Evolutionary conservation across 208 protist genomes (phyloP).

Genomic region (Borovskyia barvae): DNA sequence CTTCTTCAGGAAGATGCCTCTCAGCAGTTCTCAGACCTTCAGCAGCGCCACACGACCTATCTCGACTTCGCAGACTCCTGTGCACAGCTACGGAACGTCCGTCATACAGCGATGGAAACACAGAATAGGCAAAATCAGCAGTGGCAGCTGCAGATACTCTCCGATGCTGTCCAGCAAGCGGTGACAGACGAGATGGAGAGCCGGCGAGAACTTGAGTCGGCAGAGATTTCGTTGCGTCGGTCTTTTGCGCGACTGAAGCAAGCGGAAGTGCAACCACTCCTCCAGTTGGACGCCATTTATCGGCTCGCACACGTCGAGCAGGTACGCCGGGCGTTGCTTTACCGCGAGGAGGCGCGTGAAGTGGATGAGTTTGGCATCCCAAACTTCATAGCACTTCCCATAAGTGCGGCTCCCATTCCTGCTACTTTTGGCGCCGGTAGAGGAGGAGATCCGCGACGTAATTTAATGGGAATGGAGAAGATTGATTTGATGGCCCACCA

Average conservation of each 20-base stretch:
- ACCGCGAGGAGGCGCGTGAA: slow-evolving; percentile 35
- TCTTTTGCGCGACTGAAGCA: slow-evolving; percentile 19
- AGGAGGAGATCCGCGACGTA: too few species aligned
- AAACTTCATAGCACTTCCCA: slow-evolving; percentile 18
- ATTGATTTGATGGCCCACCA: slow-evolving; percentile 34
- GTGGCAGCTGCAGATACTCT: slow-evolving; percentile 25
- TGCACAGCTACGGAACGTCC: neutral
- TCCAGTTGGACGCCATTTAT: slow-evolving; percentile 14
- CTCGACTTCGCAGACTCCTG: slow-evolving; percentile 8
- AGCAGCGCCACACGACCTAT: slow-evolving; percentile 2
- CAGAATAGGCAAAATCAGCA: slow-evolving; percentile 1
- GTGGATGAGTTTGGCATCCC: slow-evolving; percentile 33
- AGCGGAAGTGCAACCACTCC: slow-evolving; percentile 18
- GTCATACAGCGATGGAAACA: neutral
- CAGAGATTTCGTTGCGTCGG: slow-evolving; percentile 17
- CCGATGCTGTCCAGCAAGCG: slow-evolving; percentile 11
- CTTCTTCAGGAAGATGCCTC: slow-evolving; percentile 16
- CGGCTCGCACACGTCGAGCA: slow-evolving; percentile 31
- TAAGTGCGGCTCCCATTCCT: neutral
- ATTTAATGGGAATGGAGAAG: slow-evolving; percentile 16
- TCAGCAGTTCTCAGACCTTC: slow-evolving; percentile 4
- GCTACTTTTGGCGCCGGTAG: too few species aligned
- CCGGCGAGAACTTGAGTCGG: slow-evolving; percentile 8
- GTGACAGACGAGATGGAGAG: slow-evolving; percentile 7
- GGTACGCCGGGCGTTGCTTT: slow-evolving; percentile 32